These are phyloP conservation scores for Pyricularia pennisetigena DNA, from an alignment of 2,329 filamentous ascomycete genomes.

Conservation along the genomic window DNA sequence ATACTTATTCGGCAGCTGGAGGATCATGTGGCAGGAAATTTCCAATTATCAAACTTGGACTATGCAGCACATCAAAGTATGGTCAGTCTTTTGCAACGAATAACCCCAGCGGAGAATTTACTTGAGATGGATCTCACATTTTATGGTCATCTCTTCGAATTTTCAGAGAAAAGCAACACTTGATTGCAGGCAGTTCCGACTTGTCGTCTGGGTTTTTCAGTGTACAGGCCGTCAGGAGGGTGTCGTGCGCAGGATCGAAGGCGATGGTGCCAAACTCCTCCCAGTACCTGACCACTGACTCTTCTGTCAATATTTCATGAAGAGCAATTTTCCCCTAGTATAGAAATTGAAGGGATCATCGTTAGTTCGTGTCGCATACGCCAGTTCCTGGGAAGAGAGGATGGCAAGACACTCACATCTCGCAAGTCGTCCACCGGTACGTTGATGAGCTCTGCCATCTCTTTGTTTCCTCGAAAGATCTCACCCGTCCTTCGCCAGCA, in stretches of 20 bases:
- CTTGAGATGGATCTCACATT: constrained; percentile 60
- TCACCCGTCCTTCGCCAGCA: constrained; percentile 96
- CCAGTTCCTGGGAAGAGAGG: constrained; percentile 5
- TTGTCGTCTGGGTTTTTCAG: constrained; percentile 71
- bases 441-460: constrained; percentile 95
- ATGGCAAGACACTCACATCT: constrained; percentile 55
- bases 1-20: neutral
- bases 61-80: constrained; percentile 30
- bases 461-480: constrained; percentile 94
- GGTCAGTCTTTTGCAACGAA: neutral
- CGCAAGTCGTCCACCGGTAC: constrained; percentile 83
- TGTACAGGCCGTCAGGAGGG: constrained; percentile 86
- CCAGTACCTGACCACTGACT: constrained; percentile 94
- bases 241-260: constrained; percentile 89
- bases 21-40: constrained; percentile 90
- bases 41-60: constrained; percentile 88
- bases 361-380: constrained; percentile 3
- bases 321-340: constrained; percentile 87
- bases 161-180: constrained; percentile 96
- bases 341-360: neutral
- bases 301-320: constrained; percentile 92
- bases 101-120: neutral
- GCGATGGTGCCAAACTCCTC: constrained; percentile 98
- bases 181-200: constrained; percentile 62
- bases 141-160: constrained; percentile 92